phyloP scores from a whole-genome alignment of 176 grass and related monocot genomes.

The Eleusine coracana region DNA sequence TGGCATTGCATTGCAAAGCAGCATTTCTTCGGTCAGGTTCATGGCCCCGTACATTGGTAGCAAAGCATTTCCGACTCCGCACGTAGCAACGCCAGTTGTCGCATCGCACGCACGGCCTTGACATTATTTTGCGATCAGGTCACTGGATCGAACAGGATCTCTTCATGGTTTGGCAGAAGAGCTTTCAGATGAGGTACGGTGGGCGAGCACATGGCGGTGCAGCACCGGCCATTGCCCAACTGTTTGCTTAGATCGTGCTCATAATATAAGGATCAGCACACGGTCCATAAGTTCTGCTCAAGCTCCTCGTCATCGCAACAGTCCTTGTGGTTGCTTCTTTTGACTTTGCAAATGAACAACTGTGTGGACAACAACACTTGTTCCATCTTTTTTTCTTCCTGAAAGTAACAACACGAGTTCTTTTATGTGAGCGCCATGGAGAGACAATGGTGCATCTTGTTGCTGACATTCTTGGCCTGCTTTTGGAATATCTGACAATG shows the following conservation, averaged over 20 bases:
- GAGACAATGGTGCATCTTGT: background rate
- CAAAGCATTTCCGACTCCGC: background rate
- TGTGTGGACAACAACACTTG: background rate
- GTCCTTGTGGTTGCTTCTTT: background rate
- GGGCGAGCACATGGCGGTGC: background rate
- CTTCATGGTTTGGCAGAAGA: background rate
- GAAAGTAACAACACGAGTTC: too few species aligned
- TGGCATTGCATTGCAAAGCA: background rate
- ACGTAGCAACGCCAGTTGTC: background rate
- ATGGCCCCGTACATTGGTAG: background rate
- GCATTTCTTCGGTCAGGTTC: background rate
- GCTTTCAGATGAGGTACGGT: background rate
- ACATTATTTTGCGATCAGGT: background rate
- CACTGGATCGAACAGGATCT: constrained; percentile 14
- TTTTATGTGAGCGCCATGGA: too few species aligned
- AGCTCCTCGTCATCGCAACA: background rate
- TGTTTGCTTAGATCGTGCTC: background rate
- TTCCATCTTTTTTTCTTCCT: background rate
- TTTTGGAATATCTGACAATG: too few species aligned
- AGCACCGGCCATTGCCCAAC: background rate
- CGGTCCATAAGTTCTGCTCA: too few species aligned
- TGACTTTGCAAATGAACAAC: background rate
- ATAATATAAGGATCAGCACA: background rate
- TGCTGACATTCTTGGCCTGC: background rate
- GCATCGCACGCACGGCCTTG: constrained; percentile 46